Evolutionary conservation across 176 grass and related monocot genomes (phyloP), one percentile per base, ranked within the genome.

Genomic region (Canna indica): DNA sequence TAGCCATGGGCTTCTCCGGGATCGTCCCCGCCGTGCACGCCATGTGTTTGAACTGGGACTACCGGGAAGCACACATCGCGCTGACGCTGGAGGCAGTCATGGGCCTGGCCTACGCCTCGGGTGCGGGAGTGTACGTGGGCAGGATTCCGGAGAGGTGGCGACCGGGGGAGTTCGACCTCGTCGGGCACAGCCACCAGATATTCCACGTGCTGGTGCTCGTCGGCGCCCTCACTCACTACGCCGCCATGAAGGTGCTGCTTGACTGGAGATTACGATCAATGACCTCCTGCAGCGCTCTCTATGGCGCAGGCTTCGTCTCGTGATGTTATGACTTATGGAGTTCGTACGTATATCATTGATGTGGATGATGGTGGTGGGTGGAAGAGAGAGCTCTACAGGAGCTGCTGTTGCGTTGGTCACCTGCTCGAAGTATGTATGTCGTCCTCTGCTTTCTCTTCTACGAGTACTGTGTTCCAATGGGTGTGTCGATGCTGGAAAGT

Each of bases 161-260:
- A 45, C 89, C 94, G 2, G 86, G 94, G 5, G 61, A 56, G 33
- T 99, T 99, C 47, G 94, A 99, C 28, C 76, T 93, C 22, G 76
- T 83, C 33, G 94, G 94, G 0, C 94, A 99, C 52, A 99, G 89
- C 76, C 94, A 99, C 33, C 94, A 93, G 82, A 99, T 99, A 65
- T 99, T 99, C 39, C 89, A 93, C 67, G 72, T 84, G 33, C 80
- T 99, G 47, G 94, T 99, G 65, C 89, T 99, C 67, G 81, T 75
- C 79, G 94, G 94, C 32, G 94, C 94, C 7, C 73, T 99, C 74
- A 87, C 86, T 7, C 94, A 99, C 81, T 93, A 93, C 38, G 81
- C 73, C 45, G 89, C 94, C 29, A 82, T 86, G 26, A 83, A 77
- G n/a, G 81, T 99, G 4, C 85, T 99, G 81, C 48, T 99, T 15